A percentile compares a stretch with the other conserved stretches of the same genome.
Evolutionary conservation across 2,329 filamentous ascomycete genomes (phyloP).

Genomic region (Ophiostoma montium): DNA sequence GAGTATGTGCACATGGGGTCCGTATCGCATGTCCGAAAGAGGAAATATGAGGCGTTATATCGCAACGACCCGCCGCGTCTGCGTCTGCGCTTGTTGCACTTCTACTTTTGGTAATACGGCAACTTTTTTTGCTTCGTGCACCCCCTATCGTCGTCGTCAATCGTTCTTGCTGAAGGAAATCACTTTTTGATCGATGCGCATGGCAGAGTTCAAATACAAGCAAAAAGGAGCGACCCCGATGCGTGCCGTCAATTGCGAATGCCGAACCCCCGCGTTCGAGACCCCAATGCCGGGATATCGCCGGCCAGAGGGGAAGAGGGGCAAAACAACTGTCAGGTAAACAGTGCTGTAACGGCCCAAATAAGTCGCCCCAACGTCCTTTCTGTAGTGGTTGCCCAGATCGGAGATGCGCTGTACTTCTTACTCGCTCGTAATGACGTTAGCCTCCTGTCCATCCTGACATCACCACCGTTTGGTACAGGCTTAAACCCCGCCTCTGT

Average conservation of each 20-base stretch:
- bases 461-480: not conserved
- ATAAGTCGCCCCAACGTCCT: no score
- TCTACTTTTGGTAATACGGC: not conserved
- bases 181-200: no score
- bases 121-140: no score
- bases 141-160: no score
- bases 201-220: no score
- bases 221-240: not conserved
- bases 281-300: conserved; percentile 10
- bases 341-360: not conserved
- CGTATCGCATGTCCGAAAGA: not conserved
- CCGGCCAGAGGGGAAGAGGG: conserved; percentile 6
- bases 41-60: not conserved
- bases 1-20: not conserved
- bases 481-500: not conserved
- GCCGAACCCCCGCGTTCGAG: conserved; percentile 1
- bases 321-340: no score
- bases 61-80: no score
- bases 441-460: not conserved
- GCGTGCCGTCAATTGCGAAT: not conserved
- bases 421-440: not conserved
- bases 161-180: no score
- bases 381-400: no score
- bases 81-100: not conserved
- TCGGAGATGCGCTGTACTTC: no score